These are phyloP conservation scores for Aschersonia sp. DNA, from an alignment of 2,329 filamentous ascomycete species.

Conservation along the genomic window DNA sequence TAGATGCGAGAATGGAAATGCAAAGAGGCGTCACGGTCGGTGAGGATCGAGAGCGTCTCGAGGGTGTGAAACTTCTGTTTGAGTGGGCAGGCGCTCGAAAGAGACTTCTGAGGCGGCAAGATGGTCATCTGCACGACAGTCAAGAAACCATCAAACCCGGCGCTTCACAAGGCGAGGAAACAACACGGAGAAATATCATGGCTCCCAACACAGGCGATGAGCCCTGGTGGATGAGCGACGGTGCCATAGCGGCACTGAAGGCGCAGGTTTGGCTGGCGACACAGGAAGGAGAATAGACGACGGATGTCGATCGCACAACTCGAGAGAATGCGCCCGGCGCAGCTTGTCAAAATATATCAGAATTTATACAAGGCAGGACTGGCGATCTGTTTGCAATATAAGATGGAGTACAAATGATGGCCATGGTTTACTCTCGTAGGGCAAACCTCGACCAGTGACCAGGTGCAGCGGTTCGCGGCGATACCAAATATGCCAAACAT, in stretches of 20 bases:
- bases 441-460: too few relatives aligned
- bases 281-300: constrained; percentile 16
- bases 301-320: not conserved
- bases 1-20: constrained; percentile 61
- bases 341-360: too few relatives aligned
- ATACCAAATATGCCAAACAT: too few relatives aligned
- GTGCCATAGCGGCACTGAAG: constrained; percentile 38
- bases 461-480: too few relatives aligned
- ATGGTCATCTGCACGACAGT: constrained; percentile 14
- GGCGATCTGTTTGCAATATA: too few relatives aligned
- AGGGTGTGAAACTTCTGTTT: constrained; percentile 37
- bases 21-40: constrained; percentile 29
- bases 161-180: constrained; percentile 10
- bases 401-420: too few relatives aligned
- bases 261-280: constrained; percentile 38
- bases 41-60: constrained; percentile 24
- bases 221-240: constrained; percentile 41
- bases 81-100: constrained; percentile 37
- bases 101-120: constrained; percentile 11
- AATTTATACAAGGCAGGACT: too few relatives aligned
- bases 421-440: too few relatives aligned
- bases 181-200: constrained; percentile 9
- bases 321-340: not conserved
- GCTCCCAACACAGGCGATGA: constrained; percentile 11
- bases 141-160: constrained; percentile 17